Conservation (phyloP, 2,329 filamentous ascomycete species). For the Alternaria arbusti region DNA sequence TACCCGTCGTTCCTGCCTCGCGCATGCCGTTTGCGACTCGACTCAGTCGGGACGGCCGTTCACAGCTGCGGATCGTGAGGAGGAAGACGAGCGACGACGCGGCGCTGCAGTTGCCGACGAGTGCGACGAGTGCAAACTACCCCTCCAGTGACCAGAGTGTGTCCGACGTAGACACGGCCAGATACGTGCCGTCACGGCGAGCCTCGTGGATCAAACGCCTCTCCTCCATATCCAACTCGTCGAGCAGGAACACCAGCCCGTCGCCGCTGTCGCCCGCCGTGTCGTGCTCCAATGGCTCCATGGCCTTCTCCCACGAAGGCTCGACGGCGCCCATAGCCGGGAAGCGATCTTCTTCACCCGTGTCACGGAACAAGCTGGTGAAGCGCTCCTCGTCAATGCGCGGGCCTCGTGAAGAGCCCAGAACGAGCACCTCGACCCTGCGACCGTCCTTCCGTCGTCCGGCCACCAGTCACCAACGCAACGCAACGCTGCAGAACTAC, state of each 20-base stretch:
- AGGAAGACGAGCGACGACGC: conserved; percentile 42
- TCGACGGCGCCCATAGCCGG: conserved; percentile 70
- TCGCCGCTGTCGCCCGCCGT: conserved; percentile 71
- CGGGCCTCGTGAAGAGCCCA: conserved; percentile 52
- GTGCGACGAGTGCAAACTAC: conserved; percentile 21
- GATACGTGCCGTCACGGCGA: conserved; percentile 45
- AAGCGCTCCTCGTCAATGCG: conserved; percentile 71
- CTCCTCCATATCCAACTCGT: conserved; percentile 69
- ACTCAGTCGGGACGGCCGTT: conserved; percentile 38
- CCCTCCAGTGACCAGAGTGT: conserved; percentile 29
- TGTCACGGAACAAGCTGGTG: conserved; percentile 76
- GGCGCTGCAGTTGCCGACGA: conserved; percentile 24
- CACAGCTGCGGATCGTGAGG: conserved; percentile 39
- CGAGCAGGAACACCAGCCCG: conserved; percentile 68
- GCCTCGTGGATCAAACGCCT: conserved; percentile 76
- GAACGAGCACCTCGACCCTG: conserved; percentile 64
- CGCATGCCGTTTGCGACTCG: conserved; percentile 35
- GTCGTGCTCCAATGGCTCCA: conserved; percentile 66
- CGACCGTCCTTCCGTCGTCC: conserved; percentile 72
- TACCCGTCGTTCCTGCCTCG: conserved; percentile 29
- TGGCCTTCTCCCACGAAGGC: conserved; percentile 53
- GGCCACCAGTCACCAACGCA: conserved; percentile 80
- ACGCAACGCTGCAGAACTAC: conserved; percentile 69
- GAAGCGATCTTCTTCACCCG: conserved; percentile 46
- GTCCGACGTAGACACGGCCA: conserved; percentile 32